Base-by-base conservation (phyloP, 495 filamentous ascomycete genomes). In the Aspergillus bridgeri region DNA sequence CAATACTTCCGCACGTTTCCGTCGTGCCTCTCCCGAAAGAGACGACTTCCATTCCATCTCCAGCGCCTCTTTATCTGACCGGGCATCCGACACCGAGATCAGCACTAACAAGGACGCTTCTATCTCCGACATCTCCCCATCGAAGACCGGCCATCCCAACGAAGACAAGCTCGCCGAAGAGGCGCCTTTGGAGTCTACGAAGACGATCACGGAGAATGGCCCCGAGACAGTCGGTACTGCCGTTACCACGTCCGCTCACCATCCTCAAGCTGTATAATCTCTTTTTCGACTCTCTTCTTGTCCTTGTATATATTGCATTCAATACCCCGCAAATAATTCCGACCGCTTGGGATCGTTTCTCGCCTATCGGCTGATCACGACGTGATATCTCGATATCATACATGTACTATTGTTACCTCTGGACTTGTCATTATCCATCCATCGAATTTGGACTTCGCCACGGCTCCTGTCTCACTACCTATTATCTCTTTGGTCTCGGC, bases 31-130 rank as follows among this genome's bases (percentile, higher is more conserved):
- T 8, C 49, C 54, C 25, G 69, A 73, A 3, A 68, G 65, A 58
- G 74, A 76, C 0, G 73, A 75, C 20, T 78, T 75, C 58, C 86
- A 71, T 79, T 89, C 73, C 65, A 82, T 65, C 3, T 67, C 61
- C 5, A 67, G 56, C 29, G 53, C 27, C 7, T 48, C 51, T 18
- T 38, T 57, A 19, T 61, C 56, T 25, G 61, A 62, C 47, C 51
- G 43, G 13, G 61, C 33, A 5, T 57, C 64, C 17, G 61, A 62
- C 42, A 56, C 18, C 1, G 56, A 52, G n/a, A 27, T 49, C 23
- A 57, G 54, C 33, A 44, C 54, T 4, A 48, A 57, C 43, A 54
- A 53, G 44, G 53, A 56, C 9, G 23, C 33, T 11, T 42, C 55
- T 19, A 29, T 24, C 24, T 48, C 54, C 9, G 44, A 53, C 13